phyloP scores from a whole-genome alignment of 345 rosid genomes.

The Moricandia moricandioides region DNA sequence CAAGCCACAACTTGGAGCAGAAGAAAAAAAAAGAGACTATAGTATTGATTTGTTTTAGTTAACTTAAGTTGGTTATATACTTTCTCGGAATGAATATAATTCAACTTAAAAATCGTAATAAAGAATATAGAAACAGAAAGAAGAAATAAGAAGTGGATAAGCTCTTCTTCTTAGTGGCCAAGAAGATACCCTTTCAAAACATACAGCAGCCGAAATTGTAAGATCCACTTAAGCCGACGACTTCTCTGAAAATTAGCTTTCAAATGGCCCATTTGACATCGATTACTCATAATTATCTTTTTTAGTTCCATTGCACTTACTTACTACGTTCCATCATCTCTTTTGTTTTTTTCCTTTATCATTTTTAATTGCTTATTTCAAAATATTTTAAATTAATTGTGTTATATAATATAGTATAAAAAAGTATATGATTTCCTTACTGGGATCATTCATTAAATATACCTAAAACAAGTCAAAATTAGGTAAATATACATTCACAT shows the following conservation, averaged over 20 bases:
- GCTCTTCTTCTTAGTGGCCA: too few species aligned
- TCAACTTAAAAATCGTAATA: neutral
- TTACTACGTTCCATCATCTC: constrained; percentile 29
- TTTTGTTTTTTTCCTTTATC: constrained; percentile 13
- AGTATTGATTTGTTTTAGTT: neutral
- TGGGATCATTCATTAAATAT: too few species aligned
- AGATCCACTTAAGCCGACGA: constrained; percentile 32
- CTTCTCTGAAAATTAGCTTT: constrained; percentile 28
- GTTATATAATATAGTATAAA: neutral
- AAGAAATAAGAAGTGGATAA: neutral
- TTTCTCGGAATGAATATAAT: neutral
- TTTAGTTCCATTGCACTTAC: constrained; percentile 31
- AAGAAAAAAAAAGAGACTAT: neutral
- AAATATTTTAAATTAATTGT: constrained; percentile 1
- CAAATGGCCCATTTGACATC: constrained; percentile 29
- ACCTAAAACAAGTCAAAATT: neutral
- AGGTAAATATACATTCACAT: neutral
- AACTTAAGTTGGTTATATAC: neutral
- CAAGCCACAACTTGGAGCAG: neutral
- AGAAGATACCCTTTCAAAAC: too few species aligned
- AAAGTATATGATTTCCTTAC: constrained; percentile 18
- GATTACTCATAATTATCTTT: constrained; percentile 11
- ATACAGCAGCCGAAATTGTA: constrained; percentile 37
- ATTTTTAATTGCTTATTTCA: neutral
- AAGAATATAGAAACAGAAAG: neutral